Evolutionary conservation across 768 basidiomycete genomes (phyloP), one percentile per base, ranked within the genome.

Genomic region (Termitomyces titanicus): DNA sequence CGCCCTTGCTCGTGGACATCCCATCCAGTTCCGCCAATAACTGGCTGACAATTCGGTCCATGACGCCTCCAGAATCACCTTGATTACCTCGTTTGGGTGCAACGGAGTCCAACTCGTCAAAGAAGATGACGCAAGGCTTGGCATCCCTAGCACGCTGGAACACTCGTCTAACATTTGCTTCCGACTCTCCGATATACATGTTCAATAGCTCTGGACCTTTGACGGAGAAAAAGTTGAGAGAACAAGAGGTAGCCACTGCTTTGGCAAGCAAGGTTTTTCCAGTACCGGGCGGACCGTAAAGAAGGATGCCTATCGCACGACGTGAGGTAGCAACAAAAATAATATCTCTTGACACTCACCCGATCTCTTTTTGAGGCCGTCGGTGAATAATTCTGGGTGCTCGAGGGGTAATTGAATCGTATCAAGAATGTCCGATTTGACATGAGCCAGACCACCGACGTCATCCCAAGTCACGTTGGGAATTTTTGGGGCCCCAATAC

Each of bases 171-270:
- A 99, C 95, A 70, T 98, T 99, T 57, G 98, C 97, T 70, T 98
- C 95, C 11, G 93, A 95, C 71, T 97, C 95, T 55, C 95, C 95
- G 63, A 98, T 96, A 71, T 96, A 98, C 95, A 98, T 98, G 72
- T 96, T 96, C 48, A 97, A 81, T 35, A 98, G 73, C 65, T 98
- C 95, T 3, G 95, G 95, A 0, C 95, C 95, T 68, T 98, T 97
- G 63, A 97, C 85, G n/a, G 93, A 95, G 73, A 98, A 89, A 71
- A 98, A 97, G 68, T 97, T 97, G 61, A 97, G 79, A 24, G 93
- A 88, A 68, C 90, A 97, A 2, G 93, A 92, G 0, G 94, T 97
- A 22, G 95, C 95, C 38, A 98, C 94, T 11, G 95, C 95, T 71
- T 98, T 98, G 9, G 95, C 95, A 44, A 98, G 82, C 7, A 98